Evolutionary conservation across 2,329 filamentous ascomycete genomes (phyloP).

Genomic region (Parastagonospora avenae): DNA sequence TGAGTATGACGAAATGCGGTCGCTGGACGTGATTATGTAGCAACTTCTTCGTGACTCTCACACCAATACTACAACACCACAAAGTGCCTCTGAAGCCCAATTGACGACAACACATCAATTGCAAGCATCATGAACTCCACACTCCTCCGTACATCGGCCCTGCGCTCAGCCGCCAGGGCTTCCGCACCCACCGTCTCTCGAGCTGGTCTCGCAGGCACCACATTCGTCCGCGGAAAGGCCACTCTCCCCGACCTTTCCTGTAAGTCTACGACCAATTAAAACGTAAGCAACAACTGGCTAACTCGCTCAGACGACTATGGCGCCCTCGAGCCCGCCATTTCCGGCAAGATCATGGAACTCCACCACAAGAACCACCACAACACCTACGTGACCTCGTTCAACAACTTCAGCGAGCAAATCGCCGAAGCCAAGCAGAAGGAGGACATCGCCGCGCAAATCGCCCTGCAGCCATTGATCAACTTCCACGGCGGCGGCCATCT

Average conservation of each 20-base stretch:
- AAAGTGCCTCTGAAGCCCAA: conserved; percentile 18
- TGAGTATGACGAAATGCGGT: conserved; percentile 32
- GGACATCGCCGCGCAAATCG: conserved; percentile 61
- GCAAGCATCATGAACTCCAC: conserved; percentile 70
- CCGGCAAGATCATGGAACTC: conserved; percentile 92
- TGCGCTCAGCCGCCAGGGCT: conserved; percentile 74
- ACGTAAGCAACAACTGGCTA: conserved; percentile 6
- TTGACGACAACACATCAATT: conserved; percentile 25
- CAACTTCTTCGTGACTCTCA: conserved; percentile 16
- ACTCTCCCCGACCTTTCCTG: conserved; percentile 88
- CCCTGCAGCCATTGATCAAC: conserved; percentile 64
- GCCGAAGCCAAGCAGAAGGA: conserved; percentile 60
- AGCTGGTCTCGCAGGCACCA: conserved; percentile 71
- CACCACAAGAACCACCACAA: conserved; percentile 95
- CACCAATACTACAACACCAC: conserved; percentile 4
- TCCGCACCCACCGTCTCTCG: conserved; percentile 65
- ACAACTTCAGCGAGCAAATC: conserved; percentile 76
- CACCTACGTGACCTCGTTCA: conserved; percentile 90
- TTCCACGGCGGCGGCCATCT: conserved; percentile 72
- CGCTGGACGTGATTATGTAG: conserved; percentile 16
- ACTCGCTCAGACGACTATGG: conserved; percentile 81
- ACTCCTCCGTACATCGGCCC: conserved; percentile 72
- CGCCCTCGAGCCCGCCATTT: conserved; percentile 84
- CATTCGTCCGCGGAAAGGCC: conserved; percentile 84
- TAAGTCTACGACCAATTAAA: conserved; percentile 48